Conservation (phyloP, 345 rosid species). For the Corymbia maculata region DNA sequence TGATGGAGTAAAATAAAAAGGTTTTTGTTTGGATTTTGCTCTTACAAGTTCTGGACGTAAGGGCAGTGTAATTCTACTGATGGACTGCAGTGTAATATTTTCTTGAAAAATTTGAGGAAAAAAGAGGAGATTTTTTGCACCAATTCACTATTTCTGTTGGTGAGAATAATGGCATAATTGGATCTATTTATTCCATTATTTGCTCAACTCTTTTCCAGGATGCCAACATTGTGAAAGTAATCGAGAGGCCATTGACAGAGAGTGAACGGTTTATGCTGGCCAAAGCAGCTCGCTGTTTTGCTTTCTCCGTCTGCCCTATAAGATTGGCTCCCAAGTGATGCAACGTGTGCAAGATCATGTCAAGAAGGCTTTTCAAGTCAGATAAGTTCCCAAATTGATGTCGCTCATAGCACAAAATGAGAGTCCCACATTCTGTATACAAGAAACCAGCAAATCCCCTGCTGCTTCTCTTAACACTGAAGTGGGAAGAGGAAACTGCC, state of each 20-base stretch:
- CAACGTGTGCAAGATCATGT: neutral
- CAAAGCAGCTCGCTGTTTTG: conserved; percentile 82
- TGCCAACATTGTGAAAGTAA: conserved; percentile 73
- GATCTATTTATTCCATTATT: neutral
- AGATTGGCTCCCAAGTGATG: conserved; percentile 59
- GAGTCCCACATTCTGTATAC: neutral
- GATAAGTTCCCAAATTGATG: neutral
- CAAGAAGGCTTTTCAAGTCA: neutral
- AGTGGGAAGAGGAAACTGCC: neutral
- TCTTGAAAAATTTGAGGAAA: neutral
- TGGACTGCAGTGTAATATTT: neutral
- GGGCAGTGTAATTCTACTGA: neutral
- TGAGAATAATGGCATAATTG: neutral
- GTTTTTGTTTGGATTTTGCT: neutral
- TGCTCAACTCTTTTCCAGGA: conserved; percentile 32
- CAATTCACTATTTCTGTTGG: neutral
- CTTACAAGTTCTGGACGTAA: neutral
- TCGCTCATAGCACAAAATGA: neutral
- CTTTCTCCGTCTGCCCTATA: conserved; percentile 82
- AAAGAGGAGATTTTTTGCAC: neutral
- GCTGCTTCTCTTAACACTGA: neutral
- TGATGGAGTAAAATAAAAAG: neutral
- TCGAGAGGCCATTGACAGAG: conserved; percentile 83
- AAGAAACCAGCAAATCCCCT: neutral
- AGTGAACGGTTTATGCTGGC: conserved; percentile 86